Evolutionary conservation across 371 early-diverging fungal species (phyloP).

Genomic region (Zychaea mexicana): DNA sequence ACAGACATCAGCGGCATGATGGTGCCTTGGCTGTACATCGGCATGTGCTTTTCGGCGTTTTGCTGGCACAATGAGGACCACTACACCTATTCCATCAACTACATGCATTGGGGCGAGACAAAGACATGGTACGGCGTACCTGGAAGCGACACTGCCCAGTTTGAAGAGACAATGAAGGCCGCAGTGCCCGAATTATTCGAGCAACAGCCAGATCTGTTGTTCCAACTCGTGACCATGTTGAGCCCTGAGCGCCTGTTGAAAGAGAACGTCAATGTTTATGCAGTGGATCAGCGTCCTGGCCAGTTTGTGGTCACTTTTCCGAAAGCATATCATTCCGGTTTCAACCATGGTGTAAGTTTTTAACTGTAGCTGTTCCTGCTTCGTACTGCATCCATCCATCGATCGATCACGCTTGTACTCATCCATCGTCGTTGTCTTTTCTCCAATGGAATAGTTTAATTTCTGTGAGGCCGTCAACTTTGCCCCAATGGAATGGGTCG

Average conservation of each 20-base stretch:
- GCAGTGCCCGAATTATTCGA: constrained; percentile 90
- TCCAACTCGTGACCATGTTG: constrained; percentile 93
- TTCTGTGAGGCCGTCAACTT: constrained; percentile 97
- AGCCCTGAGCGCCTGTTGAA: constrained; percentile 76
- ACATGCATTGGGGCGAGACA: constrained; percentile 95
- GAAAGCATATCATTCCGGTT: constrained; percentile 93
- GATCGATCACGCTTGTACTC: background rate
- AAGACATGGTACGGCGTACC: constrained; percentile 99
- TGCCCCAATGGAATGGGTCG: constrained; percentile 90
- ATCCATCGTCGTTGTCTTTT: background rate
- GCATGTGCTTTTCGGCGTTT: constrained; percentile 95
- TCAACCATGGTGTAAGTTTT: constrained; percentile 88
- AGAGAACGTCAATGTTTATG: constrained; percentile 78
- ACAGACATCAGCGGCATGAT: constrained; percentile 95
- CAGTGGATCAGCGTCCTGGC: constrained; percentile 89
- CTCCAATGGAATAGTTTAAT: constrained; percentile 77
- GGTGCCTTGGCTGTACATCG: constrained; percentile 97
- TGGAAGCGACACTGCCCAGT: constrained; percentile 73
- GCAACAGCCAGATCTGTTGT: constrained; percentile 88
- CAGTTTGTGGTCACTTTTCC: constrained; percentile 97
- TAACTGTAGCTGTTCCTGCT: background rate
- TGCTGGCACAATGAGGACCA: constrained; percentile 99
- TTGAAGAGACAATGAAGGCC: constrained; percentile 84
- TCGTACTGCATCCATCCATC: background rate
- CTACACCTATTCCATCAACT: constrained; percentile 94